Base-by-base conservation (phyloP, 2,329 filamentous ascomycete genomes). In the Elsinoe australis region DNA sequence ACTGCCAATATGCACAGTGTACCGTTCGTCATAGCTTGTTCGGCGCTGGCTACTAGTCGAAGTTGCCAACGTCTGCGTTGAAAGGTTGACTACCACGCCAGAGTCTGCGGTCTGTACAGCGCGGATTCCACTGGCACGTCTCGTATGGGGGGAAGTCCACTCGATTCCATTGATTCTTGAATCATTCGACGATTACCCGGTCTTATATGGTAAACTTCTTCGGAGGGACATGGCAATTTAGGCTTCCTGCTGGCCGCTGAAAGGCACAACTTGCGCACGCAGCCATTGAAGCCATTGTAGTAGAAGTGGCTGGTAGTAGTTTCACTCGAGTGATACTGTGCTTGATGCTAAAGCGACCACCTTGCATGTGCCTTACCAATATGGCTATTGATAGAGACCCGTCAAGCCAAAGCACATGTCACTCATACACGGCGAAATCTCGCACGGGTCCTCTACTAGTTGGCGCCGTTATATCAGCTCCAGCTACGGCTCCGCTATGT, bases 401-500 rank as follows among this genome's bases (percentile, higher is more conserved):
- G n/a, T n/a, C n/a, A n/a, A n/a, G n/a, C n/a, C n/a, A n/a, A n/a
- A n/a, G n/a, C n/a, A n/a, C n/a, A 31, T 32, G 12, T 3, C 21
- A 10, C 26, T 10, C 26, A 21, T 9, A 21, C 24, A 19, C 26
- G 17, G 26, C 17, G 17, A 24, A 26, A 24, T 22, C 36, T 41
- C 36, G 39, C 39, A 44, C 39, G 28, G 26, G 31, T 24, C 21
- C 39, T 44, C 29, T 44, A 44, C 18, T 14, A 19, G 26, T 32
- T 44, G 24, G 4, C 39, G 17, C 39, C 39, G 39, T 44, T 44
- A 15, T 9, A 31, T 18, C 28, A 3, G 39, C 21, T 26, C 28
- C 39, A 31, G 21, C 28, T 28, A 21, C 24, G 39, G 39, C 39
- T 44, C 39, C 39, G 39, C 39, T 44, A 28, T 44, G 39, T 44